Evolutionary conservation across 2,329 filamentous ascomycete genomes (phyloP), one percentile per base, ranked within the genome.

Genomic region (Sarocladium kiliense): DNA sequence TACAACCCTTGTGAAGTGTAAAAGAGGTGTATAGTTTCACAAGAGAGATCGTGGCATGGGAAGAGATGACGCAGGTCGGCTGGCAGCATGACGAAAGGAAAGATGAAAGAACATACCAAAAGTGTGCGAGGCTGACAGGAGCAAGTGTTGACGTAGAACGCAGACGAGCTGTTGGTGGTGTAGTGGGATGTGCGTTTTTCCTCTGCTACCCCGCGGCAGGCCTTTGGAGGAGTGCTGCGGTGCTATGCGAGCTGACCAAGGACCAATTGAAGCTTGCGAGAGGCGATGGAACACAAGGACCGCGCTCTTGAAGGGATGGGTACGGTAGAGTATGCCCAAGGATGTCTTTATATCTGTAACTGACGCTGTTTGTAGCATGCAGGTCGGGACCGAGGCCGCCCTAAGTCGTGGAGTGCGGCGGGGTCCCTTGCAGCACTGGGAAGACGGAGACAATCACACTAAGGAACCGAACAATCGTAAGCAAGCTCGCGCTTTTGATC

Each of bases 181-280:
- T 36, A 36, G 47, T 51, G 47, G 47, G 47, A 51, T 51, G 47
- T 51, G 26, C 47, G 6, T 51, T 51, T 51, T 51, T 51, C 25
- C 16, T 36, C 36, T 36, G 47, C 30, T 51, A 51, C 47, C 47
- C 47, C 47, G 47, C 47, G 47, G 27, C 47, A 36, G 47, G 47
- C 11, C 12, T 16, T 30, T 26, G 21, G 27, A 47, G 12, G n/a
- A 10, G 25, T 6, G 21, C 23, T 30, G 23, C 25, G 25, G 44
- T 47, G 44, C 25, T 26, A 47, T 47, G 47, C 27, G 47, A 34
- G 47, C n/a, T 21, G 18, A 23, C 44, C 16, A 27, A 36, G 5
- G 26, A 5, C 30, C 16, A 51, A 36, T 51, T 51, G 47, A 34
- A 36, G 47, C 6, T 18, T 21, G 9, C 3, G 21, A n/a, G 14